phyloP scores from a whole-genome alignment of 106 monocot genomes.

The Hemerocallis citrina region DNA sequence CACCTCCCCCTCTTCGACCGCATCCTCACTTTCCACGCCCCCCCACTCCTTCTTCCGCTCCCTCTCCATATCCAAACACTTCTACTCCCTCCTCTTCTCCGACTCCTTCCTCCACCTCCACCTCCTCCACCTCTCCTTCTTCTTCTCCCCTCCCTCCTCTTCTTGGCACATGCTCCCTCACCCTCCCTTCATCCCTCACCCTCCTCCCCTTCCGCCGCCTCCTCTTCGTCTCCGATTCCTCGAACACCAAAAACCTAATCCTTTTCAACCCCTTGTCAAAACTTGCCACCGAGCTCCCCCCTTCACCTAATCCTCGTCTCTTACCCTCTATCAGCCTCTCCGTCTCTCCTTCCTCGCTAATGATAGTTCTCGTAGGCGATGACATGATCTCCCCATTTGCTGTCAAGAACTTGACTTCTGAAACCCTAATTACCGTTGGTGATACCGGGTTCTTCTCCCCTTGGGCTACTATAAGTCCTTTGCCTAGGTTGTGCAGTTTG shows the following conservation, averaged over 20 bases:
- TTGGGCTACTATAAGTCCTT: constrained; percentile 40
- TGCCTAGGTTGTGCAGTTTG: constrained; percentile 67
- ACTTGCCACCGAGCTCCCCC: constrained; percentile 34
- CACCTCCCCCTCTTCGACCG: no score
- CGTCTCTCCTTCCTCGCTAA: constrained; percentile 31
- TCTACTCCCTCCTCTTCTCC: no score
- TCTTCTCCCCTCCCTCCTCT: not conserved
- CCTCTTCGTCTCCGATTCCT: constrained; percentile 24
- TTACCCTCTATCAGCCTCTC: constrained; percentile 63
- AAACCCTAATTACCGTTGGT: constrained; percentile 50
- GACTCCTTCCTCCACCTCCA: no score
- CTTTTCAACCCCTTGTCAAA: constrained; percentile 54
- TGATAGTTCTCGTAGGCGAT: constrained; percentile 59
- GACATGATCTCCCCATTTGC: constrained; percentile 91
- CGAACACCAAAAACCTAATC: constrained; percentile 28
- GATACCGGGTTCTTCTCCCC: constrained; percentile 51
- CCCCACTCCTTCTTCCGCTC: no score
- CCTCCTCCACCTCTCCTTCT: no score
- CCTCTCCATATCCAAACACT: no score
- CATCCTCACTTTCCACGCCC: no score
- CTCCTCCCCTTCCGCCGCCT: constrained; percentile 40
- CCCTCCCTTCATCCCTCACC: not conserved
- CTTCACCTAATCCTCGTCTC: constrained; percentile 27
- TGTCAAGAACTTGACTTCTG: constrained; percentile 81
- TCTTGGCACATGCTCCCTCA: not conserved